Base-by-base conservation (phyloP, 345 rosid genomes). In the Orychophragmus violaceus region DNA sequence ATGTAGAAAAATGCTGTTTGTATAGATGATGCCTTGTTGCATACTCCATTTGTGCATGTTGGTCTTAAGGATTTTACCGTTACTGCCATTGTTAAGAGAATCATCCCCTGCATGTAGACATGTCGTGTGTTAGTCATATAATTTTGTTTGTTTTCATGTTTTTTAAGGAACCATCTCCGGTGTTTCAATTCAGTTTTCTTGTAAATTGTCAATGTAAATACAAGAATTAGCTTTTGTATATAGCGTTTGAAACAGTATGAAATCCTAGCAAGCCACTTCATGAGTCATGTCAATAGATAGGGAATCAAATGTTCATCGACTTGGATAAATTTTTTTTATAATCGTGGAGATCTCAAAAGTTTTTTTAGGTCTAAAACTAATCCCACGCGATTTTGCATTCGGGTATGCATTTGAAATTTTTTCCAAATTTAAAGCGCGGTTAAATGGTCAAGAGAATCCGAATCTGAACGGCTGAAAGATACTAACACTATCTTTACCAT, bases 61-160 rank as follows among this genome's bases (percentile, higher is more conserved):
- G 98, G 93, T 70, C 74, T 84, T 71, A 87, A 57, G 36, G 77
- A 82, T 55, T 82, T 86, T 5, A 92, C 58, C 2, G 96, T 87
- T 14, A 79, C 93, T 5, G 96, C 88, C 79, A 81, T 70, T 14
- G 98, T 92, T 6, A 92, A 80, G 39, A 87, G 75, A 39, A 83
- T 69, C 98, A 92, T 92, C 67, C 98, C 98, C 98, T 92, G 77
- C 36, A 54, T n/a, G n/a, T n/a, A n/a, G n/a, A n/a, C n/a, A n/a
- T n/a, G n/a, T n/a, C n/a, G n/a, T n/a, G n/a, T n/a, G n/a, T n/a
- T n/a, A n/a, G n/a, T n/a, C n/a, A n/a, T n/a, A n/a, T n/a, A n/a
- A n/a, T n/a, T n/a, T n/a, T n/a, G n/a, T n/a, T n/a, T n/a, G n/a
- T n/a, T n/a, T n/a, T n/a, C n/a, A n/a, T n/a, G n/a, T n/a, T n/a